Evolutionary conservation across 2,329 filamentous ascomycete species (phyloP), one percentile per base, ranked within the genome.

Genomic region (Ascocoryne sarcoides): DNA sequence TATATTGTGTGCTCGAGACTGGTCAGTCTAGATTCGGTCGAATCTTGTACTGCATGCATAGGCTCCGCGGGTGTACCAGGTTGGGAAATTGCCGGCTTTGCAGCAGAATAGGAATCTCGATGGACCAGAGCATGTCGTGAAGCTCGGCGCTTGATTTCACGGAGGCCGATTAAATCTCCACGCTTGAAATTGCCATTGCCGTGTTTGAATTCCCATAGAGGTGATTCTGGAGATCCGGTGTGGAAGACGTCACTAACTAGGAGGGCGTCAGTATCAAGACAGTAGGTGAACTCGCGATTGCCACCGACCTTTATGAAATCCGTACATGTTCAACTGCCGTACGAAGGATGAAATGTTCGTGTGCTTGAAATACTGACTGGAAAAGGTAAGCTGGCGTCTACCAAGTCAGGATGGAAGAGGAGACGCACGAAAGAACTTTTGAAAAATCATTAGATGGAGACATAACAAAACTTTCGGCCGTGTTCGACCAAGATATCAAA

Each of bases 331-430:
- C 17, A 42, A 32, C 29, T 42, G 39, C 9, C 92, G 79, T 36
- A 98, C 92, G 62, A 98, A 98, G 1, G 92, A 96, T 9, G 92
- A 96, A 46, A 96, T 95, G 59, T 98, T 98, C 53, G 90, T 98
- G 62, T 98, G 92, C 59, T 98, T 98, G 63, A 98, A 98, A 61
- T 98, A 98, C 76, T 94, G 88, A 40, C 90, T 95, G 51, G 36
- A 46, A 32, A 32, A 43, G 39, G 37, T 52, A 40, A 50, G 51
- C 33, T 30, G 43, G 23, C 34, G 26, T 26, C 29, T 29, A 10
- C 14, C 31, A 28, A 38, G 17, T 33, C 4, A 15, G 18, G n/a
- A n/a, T n/a, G n/a, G n/a, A 5, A 32, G 20, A 21, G 15, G 28
- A n/a, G 23, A 79, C 84, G 63, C 76, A 95, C 90, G 92, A 87